Evolutionary conservation across 495 filamentous ascomycete species (phyloP), one percentile per base, ranked within the genome.

Genomic region (Penicillium malachiteum): DNA sequence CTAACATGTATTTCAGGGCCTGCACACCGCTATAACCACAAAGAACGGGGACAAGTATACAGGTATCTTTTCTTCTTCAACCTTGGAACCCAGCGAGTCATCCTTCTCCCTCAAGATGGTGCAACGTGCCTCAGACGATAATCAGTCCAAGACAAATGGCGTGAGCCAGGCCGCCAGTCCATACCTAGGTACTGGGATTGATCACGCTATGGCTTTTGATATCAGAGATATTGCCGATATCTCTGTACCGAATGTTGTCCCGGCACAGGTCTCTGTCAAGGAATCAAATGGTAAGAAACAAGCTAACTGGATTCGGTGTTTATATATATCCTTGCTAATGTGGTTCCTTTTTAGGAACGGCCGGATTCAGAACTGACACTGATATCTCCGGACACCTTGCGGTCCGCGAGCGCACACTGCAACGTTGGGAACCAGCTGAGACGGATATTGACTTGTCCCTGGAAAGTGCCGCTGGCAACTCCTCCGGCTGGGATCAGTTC

Each of bases 401-500:
- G 12, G 74, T 82, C 52, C 84, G 82, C 21, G 90, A 96, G 69
- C 84, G 93, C 35, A 78, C 83, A 52, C 76, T 98, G 53, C 85
- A 97, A 65, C 86, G 81, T 48, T 98, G 94, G 94, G 85, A 90
- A 48, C 84, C 91, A 45, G 71, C 79, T n/a, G 84, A 83, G 48
- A 71, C 76, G 9, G 80, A 78, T 34, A 64, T 83, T 32, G 84
- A 92, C 59, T 68, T 88, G 58, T 87, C 87, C 40, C 74, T 96
- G 32, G 91, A 95, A 59, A 80, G 75, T 32, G 60, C 77, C 1
- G 53, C 61, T 18, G 69, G 69, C 32, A 67, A 67, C 42, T 61
- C 67, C 16, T 68, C 70, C 5, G 82, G 78, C 48, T 99, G 94
- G 94, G 91, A 99, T 68, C 94, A 99, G 67, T 99, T 99, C 62